These are phyloP conservation scores for Hypoxylon lenormandii DNA, from an alignment of 495 filamentous ascomycete species.

Conservation along the genomic window DNA sequence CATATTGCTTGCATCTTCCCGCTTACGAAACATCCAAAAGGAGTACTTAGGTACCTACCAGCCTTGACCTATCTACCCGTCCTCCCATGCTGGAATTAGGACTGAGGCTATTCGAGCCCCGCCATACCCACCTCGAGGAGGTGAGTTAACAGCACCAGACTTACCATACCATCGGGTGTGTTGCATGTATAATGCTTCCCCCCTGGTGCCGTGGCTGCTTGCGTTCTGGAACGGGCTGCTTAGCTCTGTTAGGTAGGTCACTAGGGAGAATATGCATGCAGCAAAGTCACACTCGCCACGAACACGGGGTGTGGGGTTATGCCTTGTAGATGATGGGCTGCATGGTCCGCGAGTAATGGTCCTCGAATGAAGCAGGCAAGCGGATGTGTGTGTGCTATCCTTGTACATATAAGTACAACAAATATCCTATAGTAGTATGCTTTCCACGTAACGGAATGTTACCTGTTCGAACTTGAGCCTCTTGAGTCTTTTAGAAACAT, in stretches of 20 bases:
- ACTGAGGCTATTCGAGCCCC: conserved; percentile 38
- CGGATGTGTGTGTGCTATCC: too few relatives aligned
- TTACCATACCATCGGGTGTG: conserved; percentile 23
- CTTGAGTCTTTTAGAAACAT: too few relatives aligned
- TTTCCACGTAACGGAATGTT: too few relatives aligned
- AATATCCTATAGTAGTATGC: too few relatives aligned
- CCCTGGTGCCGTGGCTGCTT: background rate
- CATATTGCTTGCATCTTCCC: too few relatives aligned
- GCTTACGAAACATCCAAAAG: background rate
- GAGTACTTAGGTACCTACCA: too few relatives aligned
- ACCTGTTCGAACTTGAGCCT: too few relatives aligned
- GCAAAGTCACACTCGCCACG: conserved; percentile 16
- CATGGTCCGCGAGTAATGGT: too few relatives aligned
- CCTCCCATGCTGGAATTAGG: conserved; percentile 2
- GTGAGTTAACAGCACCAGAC: conserved; percentile 15
- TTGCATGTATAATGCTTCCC: conserved; percentile 24
- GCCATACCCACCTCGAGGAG: conserved; percentile 9
- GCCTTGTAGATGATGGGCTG: background rate
- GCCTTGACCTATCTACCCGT: too few relatives aligned
- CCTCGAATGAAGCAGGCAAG: too few relatives aligned
- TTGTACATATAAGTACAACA: too few relatives aligned
- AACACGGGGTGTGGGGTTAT: background rate
- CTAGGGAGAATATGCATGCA: conserved; percentile 19
- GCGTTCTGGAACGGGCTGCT: background rate
- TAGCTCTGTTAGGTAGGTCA: conserved; percentile 35